Evolutionary conservation across 495 filamentous ascomycete genomes (phyloP), one percentile per base, ranked within the genome.

Genomic region (Staphylotrichum longicolle): DNA sequence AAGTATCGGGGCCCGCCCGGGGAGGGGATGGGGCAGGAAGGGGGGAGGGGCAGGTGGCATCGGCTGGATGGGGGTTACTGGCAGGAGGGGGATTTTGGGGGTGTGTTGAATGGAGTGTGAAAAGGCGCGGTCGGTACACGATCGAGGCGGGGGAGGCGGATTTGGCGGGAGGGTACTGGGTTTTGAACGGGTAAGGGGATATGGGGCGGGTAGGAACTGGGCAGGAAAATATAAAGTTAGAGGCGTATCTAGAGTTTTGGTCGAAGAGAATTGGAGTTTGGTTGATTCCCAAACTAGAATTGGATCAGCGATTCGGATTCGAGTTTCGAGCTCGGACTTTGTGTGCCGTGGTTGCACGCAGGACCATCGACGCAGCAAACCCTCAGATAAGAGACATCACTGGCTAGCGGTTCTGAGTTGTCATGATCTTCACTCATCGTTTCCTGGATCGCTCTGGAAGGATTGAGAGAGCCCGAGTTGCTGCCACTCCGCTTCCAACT

Each of bases 51-150:
- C 41, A 66, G 41, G 20, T 56, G 63, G 10, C 67, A 69, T 49
- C 64, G 69, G 32, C 63, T 70, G 32, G 65, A 70, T 37, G 35
- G 30, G 8, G 60, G 58, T 9, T 65, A 62, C 14, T 64, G 66
- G 42, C 3, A 34, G 33, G 34, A 20, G 14, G 11, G 2, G 12
- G 64, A 69, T 37, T 62, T 60, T 15, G n/a, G 5, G 30, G 35
- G 11, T 1, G 45, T 7, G 14, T 32, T n/a, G 27, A 37, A 20
- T 20, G 53, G 34, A 7, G 34, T 30, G 34, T 57, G 5, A 4
- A 42, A 15, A 37, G 4, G 7, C 33, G 45, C 9, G 45, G 4
- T 30, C 15, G 45, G 45, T 30, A 1, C 1, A 10, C 6, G 37
- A 7, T 39, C 37, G 5, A 10, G 6, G 37, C 14, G 14, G 45